Conservation (phyloP, 2,329 filamentous ascomycete species). For the Scortechinia acanthostroma region DNA sequence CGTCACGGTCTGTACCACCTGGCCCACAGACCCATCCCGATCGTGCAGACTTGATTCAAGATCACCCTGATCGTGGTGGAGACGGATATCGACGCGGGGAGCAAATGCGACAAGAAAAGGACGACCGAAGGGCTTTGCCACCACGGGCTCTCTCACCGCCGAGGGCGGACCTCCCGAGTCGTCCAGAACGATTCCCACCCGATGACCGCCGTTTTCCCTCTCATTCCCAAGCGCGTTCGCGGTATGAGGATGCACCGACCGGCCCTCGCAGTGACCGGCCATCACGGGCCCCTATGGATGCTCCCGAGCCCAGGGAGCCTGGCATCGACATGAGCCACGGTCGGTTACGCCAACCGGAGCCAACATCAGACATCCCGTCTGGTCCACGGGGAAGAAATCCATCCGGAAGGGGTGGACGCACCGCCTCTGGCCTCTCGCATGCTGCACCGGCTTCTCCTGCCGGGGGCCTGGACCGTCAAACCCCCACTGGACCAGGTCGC, state of each 20-base stretch:
- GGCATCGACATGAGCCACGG: background rate
- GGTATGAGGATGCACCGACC: constrained; percentile 9
- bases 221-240: constrained; percentile 5
- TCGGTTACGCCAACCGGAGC: background rate
- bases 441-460: background rate
- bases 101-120: constrained; percentile 15
- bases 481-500: background rate
- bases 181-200: constrained; percentile 9
- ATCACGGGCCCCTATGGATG: background rate
- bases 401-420: constrained; percentile 16
- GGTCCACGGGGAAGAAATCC: constrained; percentile 9
- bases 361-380: background rate
- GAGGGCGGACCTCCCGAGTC: constrained; percentile 17
- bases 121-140: constrained; percentile 18
- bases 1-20: constrained; percentile 10
- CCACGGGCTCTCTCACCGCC: constrained; percentile 14
- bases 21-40: constrained; percentile 16
- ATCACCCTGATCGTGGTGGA: constrained; percentile 15
- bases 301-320: background rate
- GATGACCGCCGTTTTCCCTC: constrained; percentile 2
- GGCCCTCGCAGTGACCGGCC: constrained; percentile 11
- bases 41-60: constrained; percentile 21
- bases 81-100: constrained; percentile 20
- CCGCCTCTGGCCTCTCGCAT: constrained; percentile 11
- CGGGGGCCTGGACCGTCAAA: background rate